These are phyloP conservation scores for Rhazya stricta DNA, from an alignment of 257 asterid species.

Conservation along the genomic window DNA sequence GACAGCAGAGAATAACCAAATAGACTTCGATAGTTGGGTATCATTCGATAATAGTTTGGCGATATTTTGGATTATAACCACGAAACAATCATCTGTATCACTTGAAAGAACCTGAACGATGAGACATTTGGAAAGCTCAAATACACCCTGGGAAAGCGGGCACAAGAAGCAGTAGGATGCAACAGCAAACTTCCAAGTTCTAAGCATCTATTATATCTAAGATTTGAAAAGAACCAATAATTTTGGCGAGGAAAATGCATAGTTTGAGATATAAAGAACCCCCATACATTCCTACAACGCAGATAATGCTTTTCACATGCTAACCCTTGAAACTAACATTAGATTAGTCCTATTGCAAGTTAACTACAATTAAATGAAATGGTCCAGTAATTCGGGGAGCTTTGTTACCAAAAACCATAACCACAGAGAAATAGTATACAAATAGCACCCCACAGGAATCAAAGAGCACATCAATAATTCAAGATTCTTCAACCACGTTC, in stretches of 20 bases:
- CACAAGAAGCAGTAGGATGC: background rate
- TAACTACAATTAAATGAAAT: conserved; percentile 29
- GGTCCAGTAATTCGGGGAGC: conserved; percentile 32
- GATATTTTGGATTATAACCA: too few species aligned
- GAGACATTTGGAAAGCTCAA: background rate
- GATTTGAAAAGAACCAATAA: background rate
- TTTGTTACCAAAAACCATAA: conserved; percentile 44
- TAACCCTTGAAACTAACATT: conserved; percentile 34
- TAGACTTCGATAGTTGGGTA: too few species aligned
- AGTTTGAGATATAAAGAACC: conserved; percentile 3
- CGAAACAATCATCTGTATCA: background rate
- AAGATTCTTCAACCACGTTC: conserved; percentile 56
- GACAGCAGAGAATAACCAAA: too few species aligned
- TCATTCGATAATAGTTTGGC: too few species aligned
- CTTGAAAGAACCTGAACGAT: background rate
- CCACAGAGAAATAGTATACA: conserved; percentile 26
- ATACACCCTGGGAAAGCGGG: background rate
- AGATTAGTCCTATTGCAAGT: conserved; percentile 43
- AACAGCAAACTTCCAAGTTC: background rate
- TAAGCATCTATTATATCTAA: background rate
- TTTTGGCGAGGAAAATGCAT: background rate
- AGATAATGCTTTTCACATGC: conserved; percentile 35
- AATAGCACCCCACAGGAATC: conserved; percentile 19
- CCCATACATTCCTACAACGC: conserved; percentile 20
- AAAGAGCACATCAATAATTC: conserved; percentile 10